Conservation (phyloP, 139 green algal species). For the Chlamydomonas asymmetrica region DNA sequence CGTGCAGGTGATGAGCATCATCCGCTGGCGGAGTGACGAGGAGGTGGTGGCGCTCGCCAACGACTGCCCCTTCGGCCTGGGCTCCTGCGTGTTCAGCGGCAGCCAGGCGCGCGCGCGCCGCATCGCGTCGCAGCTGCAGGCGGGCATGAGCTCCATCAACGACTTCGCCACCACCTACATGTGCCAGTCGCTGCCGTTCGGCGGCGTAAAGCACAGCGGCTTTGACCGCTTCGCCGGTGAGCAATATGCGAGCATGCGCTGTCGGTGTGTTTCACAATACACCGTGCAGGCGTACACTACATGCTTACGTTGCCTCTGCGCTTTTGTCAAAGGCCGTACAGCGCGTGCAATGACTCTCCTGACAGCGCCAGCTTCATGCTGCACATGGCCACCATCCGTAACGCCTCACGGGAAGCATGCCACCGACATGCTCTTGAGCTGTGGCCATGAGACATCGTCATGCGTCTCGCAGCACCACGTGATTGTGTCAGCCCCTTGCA, state of each 20-base stretch:
- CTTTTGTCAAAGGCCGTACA: slow-evolving; percentile 2
- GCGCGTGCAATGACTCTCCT: neutral
- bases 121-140: slow-evolving; percentile 71
- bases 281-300: neutral
- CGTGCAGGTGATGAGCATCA: slow-evolving; percentile 64
- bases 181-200: slow-evolving; percentile 97
- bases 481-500: no score
- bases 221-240: slow-evolving; percentile 88
- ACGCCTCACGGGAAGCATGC: no score
- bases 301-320: neutral
- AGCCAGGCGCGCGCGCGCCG: slow-evolving; percentile 34
- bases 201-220: slow-evolving; percentile 93
- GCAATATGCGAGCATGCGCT: no score
- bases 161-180: slow-evolving; percentile 97
- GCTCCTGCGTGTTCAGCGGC: slow-evolving; percentile 84
- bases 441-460: no score
- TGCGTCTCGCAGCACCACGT: no score
- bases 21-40: slow-evolving; percentile 70
- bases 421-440: no score
- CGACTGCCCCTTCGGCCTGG: slow-evolving; percentile 94
- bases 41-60: slow-evolving; percentile 92
- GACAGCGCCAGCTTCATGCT: no score
- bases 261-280: neutral
- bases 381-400: no score
- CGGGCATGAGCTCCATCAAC: slow-evolving; percentile 93